phyloP scores from a whole-genome alignment of 441 rosid genomes.

The Melastoma candidum region DNA sequence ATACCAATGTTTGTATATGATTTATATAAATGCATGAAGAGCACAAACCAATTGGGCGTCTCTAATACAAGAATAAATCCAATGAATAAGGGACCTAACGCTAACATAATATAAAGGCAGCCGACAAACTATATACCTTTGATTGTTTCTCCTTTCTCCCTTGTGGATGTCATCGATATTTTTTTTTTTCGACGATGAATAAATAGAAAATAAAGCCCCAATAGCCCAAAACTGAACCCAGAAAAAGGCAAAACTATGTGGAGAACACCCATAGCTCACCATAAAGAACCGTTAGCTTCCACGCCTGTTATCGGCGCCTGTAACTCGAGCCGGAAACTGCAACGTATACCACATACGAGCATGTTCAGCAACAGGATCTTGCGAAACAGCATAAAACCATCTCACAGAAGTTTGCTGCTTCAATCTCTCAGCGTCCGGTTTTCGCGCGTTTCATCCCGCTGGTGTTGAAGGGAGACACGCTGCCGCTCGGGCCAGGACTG shows the following conservation, averaged over 20 bases:
- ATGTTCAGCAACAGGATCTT: constrained; percentile 20
- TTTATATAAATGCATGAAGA: no score
- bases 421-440: constrained; percentile 54
- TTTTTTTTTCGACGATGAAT: constrained; percentile 3
- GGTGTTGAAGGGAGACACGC: constrained; percentile 83
- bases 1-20: no score
- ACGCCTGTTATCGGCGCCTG: constrained; percentile 20
- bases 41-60: constrained; percentile 6
- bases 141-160: constrained; percentile 8
- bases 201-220: not conserved
- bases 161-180: constrained; percentile 2
- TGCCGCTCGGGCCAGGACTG: constrained; percentile 89
- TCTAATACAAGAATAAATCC: constrained; percentile 55
- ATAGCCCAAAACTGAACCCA: constrained; percentile 4
- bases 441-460: constrained; percentile 95
- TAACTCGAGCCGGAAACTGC: constrained; percentile 13
- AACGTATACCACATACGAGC: constrained; percentile 16
- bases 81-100: constrained; percentile 34
- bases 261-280: constrained; percentile 32
- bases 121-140: constrained; percentile 19
- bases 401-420: constrained; percentile 4
- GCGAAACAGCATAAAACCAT: constrained; percentile 13
- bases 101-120: constrained; percentile 30
- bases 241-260: constrained; percentile 5
- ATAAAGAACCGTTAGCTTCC: constrained; percentile 37